A percentile compares a stretch with the other conserved stretches of the same genome.
Conservation (phyloP, 371 early-diverging fungal species). For the Mortierella sp. region DNA sequence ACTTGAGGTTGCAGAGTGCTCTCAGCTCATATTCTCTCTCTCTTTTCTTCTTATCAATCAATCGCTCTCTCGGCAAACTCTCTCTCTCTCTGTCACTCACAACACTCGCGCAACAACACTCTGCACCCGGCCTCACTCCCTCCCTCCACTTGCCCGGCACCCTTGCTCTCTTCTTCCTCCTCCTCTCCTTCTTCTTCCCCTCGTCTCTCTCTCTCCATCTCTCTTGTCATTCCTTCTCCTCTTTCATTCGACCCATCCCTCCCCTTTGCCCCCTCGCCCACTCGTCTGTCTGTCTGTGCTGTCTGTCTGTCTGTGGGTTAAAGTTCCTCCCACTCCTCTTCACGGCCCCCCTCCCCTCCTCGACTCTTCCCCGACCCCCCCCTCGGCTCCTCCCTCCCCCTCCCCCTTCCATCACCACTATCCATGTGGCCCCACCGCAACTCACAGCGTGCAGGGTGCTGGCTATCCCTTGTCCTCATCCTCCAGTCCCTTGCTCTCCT, state of each 20-base stretch:
- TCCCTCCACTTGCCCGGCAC: too few species aligned
- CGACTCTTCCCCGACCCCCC: too few species aligned
- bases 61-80: not conserved
- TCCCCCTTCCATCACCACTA: not conserved
- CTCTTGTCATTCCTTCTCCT: too few species aligned
- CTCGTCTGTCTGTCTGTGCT: too few species aligned
- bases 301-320: too few species aligned
- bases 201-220: not conserved
- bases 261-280: too few species aligned
- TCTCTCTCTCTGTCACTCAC: not conserved
- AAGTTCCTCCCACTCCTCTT: too few species aligned
- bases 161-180: too few species aligned
- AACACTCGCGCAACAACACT: not conserved
- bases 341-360: too few species aligned
- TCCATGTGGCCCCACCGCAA: not conserved
- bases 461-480: constrained; percentile 1
- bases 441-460: not conserved
- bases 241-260: too few species aligned
- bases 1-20: too few species aligned
- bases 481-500: not conserved
- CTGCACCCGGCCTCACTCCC: not conserved
- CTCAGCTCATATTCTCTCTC: too few species aligned
- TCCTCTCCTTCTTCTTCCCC: not conserved
- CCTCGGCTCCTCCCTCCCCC: not conserved
- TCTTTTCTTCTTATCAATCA: not conserved